A percentile compares a stretch with the other conserved stretches of the same genome.
Evolutionary conservation across 176 grass and related monocot species (phyloP).

Genomic region (Otatea glauca): DNA sequence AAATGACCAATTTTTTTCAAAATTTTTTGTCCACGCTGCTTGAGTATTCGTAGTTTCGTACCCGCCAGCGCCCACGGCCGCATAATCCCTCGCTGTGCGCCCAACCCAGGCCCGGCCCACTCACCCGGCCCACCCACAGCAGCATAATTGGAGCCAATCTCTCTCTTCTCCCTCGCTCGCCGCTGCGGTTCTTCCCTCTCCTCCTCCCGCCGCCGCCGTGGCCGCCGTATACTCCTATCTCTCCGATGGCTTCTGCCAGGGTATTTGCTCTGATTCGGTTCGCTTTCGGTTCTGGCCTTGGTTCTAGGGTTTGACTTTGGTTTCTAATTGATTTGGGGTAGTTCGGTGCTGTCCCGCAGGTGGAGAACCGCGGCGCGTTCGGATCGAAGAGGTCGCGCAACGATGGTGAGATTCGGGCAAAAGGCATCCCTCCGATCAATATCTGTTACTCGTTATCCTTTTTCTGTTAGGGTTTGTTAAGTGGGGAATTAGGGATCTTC

Average conservation of each 20-base stretch:
- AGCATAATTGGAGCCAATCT: neutral
- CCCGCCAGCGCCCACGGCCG: neutral
- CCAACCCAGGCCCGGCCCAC: neutral
- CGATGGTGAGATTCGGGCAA: constrained; percentile 59
- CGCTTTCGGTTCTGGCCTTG: neutral
- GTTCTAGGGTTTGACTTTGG: constrained; percentile 1
- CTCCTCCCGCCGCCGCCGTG: neutral
- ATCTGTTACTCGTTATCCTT: neutral
- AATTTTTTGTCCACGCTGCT: too few relatives aligned
- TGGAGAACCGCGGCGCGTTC: constrained; percentile 75
- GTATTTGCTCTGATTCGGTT: constrained; percentile 36
- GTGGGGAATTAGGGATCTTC: neutral
- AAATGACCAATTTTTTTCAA: too few relatives aligned
- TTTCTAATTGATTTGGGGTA: constrained; percentile 31
- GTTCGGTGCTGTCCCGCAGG: constrained; percentile 52
- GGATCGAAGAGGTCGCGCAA: constrained; percentile 87
- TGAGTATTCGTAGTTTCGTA: neutral
- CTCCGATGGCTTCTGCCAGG: constrained; percentile 67
- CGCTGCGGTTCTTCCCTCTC: neutral
- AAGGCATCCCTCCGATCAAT: neutral
- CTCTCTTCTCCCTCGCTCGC: neutral
- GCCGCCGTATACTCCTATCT: neutral
- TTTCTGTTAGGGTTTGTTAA: constrained; percentile 33
- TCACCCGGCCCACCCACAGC: neutral
- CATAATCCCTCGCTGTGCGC: neutral